Evolutionary conservation across 2,329 filamentous ascomycete genomes (phyloP).

Genomic region (Parafenestella ontariensis): DNA sequence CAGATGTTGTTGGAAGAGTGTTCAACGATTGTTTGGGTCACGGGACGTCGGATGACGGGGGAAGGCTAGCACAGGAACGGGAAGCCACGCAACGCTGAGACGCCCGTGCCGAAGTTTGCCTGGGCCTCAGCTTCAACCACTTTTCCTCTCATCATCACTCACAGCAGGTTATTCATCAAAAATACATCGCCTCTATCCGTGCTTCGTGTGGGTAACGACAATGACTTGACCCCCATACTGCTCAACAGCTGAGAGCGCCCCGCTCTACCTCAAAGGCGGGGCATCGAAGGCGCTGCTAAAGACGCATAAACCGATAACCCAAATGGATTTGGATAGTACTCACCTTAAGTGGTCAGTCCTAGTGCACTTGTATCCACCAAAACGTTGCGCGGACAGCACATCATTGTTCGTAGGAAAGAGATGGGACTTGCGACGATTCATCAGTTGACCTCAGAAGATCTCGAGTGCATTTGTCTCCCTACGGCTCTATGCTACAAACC

Average conservation of each 20-base stretch:
- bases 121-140: slow-evolving; percentile 11
- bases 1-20: slow-evolving; percentile 20
- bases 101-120: slow-evolving; percentile 23
- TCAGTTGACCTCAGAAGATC: background rate
- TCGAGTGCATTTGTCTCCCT: no score
- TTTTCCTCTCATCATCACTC: slow-evolving; percentile 3
- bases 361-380: no score
- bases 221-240: background rate
- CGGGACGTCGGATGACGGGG: slow-evolving; percentile 16
- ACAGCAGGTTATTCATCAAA: background rate
- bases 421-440: background rate
- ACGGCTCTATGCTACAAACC: no score
- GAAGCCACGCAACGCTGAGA: slow-evolving; percentile 13
- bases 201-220: background rate
- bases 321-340: no score
- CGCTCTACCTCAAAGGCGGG: no score
- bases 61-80: slow-evolving; percentile 12
- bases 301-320: no score
- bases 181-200: background rate
- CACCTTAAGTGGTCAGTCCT: no score
- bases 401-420: background rate
- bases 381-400: background rate
- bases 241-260: no score
- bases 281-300: no score
- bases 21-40: slow-evolving; percentile 28